A percentile compares a stretch with the other conserved stretches of the same genome.
Conservation (phyloP, 805 yeast species). For the Nakazawaea wyomingensis region DNA sequence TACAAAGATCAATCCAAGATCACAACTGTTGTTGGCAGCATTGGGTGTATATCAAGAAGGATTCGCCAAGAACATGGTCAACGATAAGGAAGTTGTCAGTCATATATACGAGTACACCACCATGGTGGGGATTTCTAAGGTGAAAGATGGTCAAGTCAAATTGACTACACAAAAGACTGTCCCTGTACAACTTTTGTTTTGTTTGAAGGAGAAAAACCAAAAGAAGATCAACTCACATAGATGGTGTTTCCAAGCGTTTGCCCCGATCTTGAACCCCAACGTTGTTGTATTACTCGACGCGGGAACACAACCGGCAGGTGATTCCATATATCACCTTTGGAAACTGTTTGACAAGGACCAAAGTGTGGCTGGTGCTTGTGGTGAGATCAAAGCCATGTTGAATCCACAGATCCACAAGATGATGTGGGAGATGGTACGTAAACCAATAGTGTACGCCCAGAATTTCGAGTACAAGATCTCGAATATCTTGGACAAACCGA, state of each 20-base stretch:
- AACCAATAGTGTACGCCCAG: slow-evolving; percentile 90
- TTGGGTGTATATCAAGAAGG: slow-evolving; percentile 94
- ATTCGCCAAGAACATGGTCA: slow-evolving; percentile 86
- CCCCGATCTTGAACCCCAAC: slow-evolving; percentile 74
- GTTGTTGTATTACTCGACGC: slow-evolving; percentile 86
- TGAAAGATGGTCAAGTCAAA: slow-evolving; percentile 58
- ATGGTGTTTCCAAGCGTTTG: slow-evolving; percentile 95
- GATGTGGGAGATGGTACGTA: slow-evolving; percentile 9
- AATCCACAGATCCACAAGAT: slow-evolving; percentile 40
- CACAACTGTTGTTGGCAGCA: slow-evolving; percentile 77
- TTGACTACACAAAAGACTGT: slow-evolving; percentile 59
- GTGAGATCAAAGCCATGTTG: slow-evolving; percentile 84
- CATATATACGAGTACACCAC: slow-evolving; percentile 94
- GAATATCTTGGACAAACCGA: slow-evolving; percentile 90
- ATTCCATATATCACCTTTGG: slow-evolving; percentile 88
- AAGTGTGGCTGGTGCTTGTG: slow-evolving; percentile 95
- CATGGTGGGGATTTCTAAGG: slow-evolving; percentile 75
- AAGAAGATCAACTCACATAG: slow-evolving; percentile 93
- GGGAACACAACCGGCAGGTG: slow-evolving; percentile 86
- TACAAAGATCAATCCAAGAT: slow-evolving; percentile 69
- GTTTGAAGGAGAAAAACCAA: slow-evolving; percentile 83
- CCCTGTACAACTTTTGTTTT: slow-evolving; percentile 86
- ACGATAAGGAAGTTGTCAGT: slow-evolving; percentile 73
- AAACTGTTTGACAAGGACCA: slow-evolving; percentile 71
- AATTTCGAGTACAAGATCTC: slow-evolving; percentile 96